Evolutionary conservation across 2,329 filamentous ascomycete genomes (phyloP), one percentile per base, ranked within the genome.

Genomic region (Elsinoe fawcettii): DNA sequence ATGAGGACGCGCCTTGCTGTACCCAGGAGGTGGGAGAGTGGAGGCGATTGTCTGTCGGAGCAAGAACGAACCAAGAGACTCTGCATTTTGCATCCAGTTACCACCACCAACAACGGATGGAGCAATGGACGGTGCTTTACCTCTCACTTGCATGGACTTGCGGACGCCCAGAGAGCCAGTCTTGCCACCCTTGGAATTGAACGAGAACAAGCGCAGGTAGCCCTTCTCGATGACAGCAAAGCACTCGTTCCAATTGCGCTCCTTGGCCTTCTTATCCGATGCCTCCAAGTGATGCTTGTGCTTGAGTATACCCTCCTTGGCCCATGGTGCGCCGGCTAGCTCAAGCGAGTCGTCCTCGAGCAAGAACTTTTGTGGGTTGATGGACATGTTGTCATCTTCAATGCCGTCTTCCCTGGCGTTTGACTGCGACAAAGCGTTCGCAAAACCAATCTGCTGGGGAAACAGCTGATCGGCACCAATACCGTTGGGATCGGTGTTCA

Each of bases 31-130:
- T 7, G 93, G 93, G 12, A 99, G 80, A 0, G 87, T 84, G 57
- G 90, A 96, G 9, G 93, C 93, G 62, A 97, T 87, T 0, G 91
- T 95, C 70, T 97, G 91, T 18, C 91, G 83, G 6, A 99, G 82
- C 43, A 87, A 84, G 70, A 96, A 97, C 18, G 86, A 87, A 65
- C 89, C 91, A 8, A 96, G 78, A 62, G 85, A 89, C 62, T 95
- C 90, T 4, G 93, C 93, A 67, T 95, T 97, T 64, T 96, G 91
- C 70, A 92, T 92, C 93, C 93, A 99, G 70, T 99, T 97, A 22
- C 93, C 93, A 60, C 93, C 93, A 63, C 93, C 93, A 1, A 97
- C 93, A 5, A 87, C 80, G 25, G 85, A 82, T 11, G 82, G 84
- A 20, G 76, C 74, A 36, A 73, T 69, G 55, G 66, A 67, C 7